phyloP scores from a whole-genome alignment of 169 alveolate genomes.

The Perkinsus marinus region DNA sequence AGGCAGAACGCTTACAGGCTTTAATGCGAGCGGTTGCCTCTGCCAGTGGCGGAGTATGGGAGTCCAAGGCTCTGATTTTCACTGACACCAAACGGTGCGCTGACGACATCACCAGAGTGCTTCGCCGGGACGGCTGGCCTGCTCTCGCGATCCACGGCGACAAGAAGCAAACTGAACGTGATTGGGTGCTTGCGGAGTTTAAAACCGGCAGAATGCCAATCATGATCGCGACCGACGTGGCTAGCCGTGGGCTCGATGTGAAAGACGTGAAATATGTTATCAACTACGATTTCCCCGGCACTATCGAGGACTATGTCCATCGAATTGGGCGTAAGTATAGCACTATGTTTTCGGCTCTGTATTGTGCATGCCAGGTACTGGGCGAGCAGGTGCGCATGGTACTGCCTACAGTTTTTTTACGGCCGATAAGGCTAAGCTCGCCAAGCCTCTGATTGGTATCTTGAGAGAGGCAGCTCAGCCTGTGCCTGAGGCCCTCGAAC shows the following conservation, averaged over 20 bases:
- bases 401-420: constrained; percentile 71
- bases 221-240: constrained; percentile 95
- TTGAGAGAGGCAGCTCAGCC: constrained; percentile 72
- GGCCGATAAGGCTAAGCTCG: constrained; percentile 61
- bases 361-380: constrained; percentile 32
- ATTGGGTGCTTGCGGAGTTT: constrained; percentile 74
- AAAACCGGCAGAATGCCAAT: constrained; percentile 75
- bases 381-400: constrained; percentile 88
- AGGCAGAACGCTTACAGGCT: neutral
- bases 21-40: neutral
- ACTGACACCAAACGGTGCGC: constrained; percentile 45
- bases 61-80: constrained; percentile 10
- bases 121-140: constrained; percentile 70
- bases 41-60: neutral
- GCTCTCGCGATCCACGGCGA: constrained; percentile 94
- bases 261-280: constrained; percentile 80
- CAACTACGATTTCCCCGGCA: constrained; percentile 90
- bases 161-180: constrained; percentile 81
- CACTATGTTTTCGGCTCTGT: neutral
- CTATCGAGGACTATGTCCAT: constrained; percentile 86
- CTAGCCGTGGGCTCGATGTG: constrained; percentile 92
- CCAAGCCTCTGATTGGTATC: constrained; percentile 71
- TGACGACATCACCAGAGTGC: constrained; percentile 65
- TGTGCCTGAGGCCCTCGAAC: constrained; percentile 59
- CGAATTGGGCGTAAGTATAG: constrained; percentile 72